Conservation (phyloP, 805 yeast genomes). For the Yamadazyma laniorum region DNA sequence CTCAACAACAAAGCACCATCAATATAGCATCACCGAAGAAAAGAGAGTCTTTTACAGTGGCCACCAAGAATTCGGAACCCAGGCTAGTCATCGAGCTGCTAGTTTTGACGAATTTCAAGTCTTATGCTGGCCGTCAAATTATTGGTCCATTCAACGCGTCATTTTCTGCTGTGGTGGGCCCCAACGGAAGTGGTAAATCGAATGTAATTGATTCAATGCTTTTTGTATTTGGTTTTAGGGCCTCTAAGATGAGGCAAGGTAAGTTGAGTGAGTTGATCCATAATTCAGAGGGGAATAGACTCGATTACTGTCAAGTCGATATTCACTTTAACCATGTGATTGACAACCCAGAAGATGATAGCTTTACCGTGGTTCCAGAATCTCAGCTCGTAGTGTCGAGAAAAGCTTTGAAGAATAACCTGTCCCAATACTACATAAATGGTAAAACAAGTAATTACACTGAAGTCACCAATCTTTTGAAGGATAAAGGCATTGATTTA, state of each 20-base stretch:
- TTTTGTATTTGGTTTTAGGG: conserved; percentile 96
- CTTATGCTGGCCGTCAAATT: conserved; percentile 89
- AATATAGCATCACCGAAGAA: conserved; percentile 11
- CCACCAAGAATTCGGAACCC: conserved; percentile 28
- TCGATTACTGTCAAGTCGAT: conserved; percentile 83
- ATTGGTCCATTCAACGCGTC: conserved; percentile 95
- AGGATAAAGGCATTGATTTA: conserved; percentile 84
- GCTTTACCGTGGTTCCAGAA: conserved; percentile 42
- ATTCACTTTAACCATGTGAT: conserved; percentile 78
- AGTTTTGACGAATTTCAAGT: conserved; percentile 82
- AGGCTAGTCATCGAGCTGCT: conserved; percentile 75
- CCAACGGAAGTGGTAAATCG: conserved; percentile 97
- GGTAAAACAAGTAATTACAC: conserved; percentile 67
- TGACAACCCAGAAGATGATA: conserved; percentile 38
- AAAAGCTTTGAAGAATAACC: conserved; percentile 71
- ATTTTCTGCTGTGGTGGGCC: conserved; percentile 97
- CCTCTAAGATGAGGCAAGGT: conserved; percentile 94
- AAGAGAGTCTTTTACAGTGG: conserved; percentile 5
- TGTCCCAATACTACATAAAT: conserved; percentile 77
- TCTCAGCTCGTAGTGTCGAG: conserved; percentile 73
- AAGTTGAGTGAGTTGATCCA: conserved; percentile 91
- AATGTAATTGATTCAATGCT: conserved; percentile 95
- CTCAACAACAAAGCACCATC: conserved; percentile 9
- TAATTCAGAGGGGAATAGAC: conserved; percentile 65
- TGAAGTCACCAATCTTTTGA: conserved; percentile 72